phyloP scores from a whole-genome alignment of 202 grass and related monocot genomes.

The Carex arenaria region DNA sequence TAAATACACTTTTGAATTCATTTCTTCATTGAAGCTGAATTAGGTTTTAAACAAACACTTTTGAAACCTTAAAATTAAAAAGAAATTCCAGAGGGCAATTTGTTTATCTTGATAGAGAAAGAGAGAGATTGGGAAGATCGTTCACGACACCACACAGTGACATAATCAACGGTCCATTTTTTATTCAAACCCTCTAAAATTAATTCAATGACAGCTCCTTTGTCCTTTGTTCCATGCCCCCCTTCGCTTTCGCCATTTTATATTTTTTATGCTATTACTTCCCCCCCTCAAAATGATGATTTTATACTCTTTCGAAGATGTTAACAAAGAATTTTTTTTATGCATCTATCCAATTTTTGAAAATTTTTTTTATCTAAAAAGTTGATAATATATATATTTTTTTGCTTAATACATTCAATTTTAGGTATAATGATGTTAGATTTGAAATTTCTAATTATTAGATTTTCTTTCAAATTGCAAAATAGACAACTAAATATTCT shows the following conservation, averaged over 20 bases:
- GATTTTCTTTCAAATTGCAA: too few species aligned
- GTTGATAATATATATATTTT: too few species aligned
- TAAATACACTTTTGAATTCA: neutral
- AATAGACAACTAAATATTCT: too few species aligned
- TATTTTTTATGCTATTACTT: neutral
- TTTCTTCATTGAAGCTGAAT: neutral
- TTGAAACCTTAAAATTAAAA: neutral
- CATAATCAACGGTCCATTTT: constrained; percentile 13
- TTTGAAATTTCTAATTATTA: too few species aligned
- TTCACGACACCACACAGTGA: constrained; percentile 9
- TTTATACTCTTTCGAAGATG: neutral
- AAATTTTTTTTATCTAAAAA: too few species aligned
- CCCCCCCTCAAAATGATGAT: too few species aligned
- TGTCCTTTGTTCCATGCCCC: neutral
- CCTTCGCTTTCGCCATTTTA: neutral
- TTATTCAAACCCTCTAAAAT: constrained; percentile 6
- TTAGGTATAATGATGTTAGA: too few species aligned
- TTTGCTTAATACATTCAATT: too few species aligned
- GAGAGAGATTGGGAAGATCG: neutral
- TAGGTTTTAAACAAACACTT: neutral
- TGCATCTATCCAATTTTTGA: too few species aligned
- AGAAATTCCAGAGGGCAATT: neutral
- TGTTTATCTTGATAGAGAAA: neutral
- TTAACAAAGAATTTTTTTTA: neutral
- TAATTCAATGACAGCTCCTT: constrained; percentile 37